Evolutionary conservation across 352 stramenopile genomes (phyloP).

Genomic region (Stramenopiles sp.): DNA sequence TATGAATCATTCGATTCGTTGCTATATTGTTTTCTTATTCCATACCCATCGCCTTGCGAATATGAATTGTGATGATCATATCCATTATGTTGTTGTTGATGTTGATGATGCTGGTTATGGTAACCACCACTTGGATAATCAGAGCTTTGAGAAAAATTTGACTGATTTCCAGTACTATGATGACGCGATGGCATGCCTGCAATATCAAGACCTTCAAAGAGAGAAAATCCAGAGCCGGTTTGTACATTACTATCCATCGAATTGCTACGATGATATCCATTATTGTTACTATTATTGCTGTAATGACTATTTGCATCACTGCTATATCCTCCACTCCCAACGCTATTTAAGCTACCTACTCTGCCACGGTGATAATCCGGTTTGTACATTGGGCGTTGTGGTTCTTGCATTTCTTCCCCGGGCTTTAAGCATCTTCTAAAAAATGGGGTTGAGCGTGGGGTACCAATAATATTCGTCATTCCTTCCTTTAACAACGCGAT

Average conservation of each 20-base stretch:
- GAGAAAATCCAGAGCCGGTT: not conserved
- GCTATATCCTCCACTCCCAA: not conserved
- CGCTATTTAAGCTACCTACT: not conserved
- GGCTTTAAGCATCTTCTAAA: not conserved
- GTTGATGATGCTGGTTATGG: not conserved
- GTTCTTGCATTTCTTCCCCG: not conserved
- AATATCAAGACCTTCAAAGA: not conserved
- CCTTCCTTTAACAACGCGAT: not conserved
- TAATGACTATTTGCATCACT: not conserved
- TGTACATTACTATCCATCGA: not conserved
- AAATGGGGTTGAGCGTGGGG: not conserved
- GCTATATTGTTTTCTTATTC: not conserved
- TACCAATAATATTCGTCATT: not conserved
- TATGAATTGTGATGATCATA: not conserved
- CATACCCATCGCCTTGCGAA: not conserved
- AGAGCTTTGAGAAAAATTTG: not conserved
- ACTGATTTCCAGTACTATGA: not conserved
- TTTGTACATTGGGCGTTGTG: not conserved
- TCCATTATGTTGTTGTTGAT: not conserved
- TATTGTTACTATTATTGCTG: not conserved
- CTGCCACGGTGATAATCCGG: not conserved
- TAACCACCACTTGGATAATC: not conserved
- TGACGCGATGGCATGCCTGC: not conserved
- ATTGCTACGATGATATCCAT: not conserved
- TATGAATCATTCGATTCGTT: not conserved